Evolutionary conservation across 768 basidiomycete genomes (phyloP).

Genomic region (Pleurotus tuoliensis): DNA sequence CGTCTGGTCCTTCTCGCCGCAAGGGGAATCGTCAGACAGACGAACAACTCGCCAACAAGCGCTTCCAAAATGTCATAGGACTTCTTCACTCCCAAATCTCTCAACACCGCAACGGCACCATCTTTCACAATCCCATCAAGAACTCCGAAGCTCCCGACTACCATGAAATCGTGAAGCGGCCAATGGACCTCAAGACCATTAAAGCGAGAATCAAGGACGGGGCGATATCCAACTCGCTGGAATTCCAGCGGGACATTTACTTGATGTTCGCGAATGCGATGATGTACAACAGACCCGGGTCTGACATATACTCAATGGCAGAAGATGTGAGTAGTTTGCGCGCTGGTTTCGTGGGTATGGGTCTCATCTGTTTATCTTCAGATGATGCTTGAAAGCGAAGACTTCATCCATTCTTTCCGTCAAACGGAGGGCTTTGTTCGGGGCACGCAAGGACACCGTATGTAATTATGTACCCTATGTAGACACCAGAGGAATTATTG

Average conservation of each 20-base stretch:
- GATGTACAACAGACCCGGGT: slow-evolving; percentile 91
- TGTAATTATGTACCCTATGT: too few relatives aligned
- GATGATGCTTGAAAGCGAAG: slow-evolving; percentile 79
- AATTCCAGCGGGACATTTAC: slow-evolving; percentile 87
- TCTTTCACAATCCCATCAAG: slow-evolving; percentile 90
- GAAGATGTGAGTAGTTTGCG: slow-evolving; percentile 67
- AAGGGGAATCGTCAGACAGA: slow-evolving; percentile 37
- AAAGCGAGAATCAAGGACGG: slow-evolving; percentile 85
- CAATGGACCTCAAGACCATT: slow-evolving; percentile 94
- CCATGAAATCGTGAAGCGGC: slow-evolving; percentile 86
- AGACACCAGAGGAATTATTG: too few relatives aligned
- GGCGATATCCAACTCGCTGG: slow-evolving; percentile 70
- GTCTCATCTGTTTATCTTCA: slow-evolving; percentile 18
- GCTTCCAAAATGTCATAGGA: slow-evolving; percentile 77
- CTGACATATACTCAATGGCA: slow-evolving; percentile 87
- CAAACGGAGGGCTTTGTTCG: slow-evolving; percentile 73
- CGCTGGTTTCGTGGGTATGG: too few relatives aligned
- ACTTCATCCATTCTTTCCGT: slow-evolving; percentile 61
- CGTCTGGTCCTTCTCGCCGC: slow-evolving; percentile 35
- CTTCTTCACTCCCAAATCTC: slow-evolving; percentile 81
- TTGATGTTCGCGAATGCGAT: slow-evolving; percentile 97
- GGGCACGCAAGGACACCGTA: slow-evolving; percentile 30
- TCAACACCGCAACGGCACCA: slow-evolving; percentile 82
- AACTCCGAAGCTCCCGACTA: slow-evolving; percentile 88
- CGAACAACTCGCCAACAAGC: slow-evolving; percentile 56